phyloP scores from a whole-genome alignment of 306 rosid genomes.

The Trifolium pratense region DNA sequence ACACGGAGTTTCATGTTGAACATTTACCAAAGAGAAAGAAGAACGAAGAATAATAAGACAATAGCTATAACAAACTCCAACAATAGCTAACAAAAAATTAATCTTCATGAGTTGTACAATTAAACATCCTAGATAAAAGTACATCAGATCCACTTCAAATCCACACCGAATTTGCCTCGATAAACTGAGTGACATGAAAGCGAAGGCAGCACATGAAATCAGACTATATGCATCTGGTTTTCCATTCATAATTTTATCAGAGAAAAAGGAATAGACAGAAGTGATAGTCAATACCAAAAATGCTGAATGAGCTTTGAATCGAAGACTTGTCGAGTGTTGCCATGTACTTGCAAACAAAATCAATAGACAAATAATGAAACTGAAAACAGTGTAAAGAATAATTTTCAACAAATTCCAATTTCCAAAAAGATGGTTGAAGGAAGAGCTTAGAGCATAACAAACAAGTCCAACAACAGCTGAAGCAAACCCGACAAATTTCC shows the following conservation, averaged over 20 bases:
- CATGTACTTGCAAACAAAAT: neutral
- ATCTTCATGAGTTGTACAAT: slow-evolving; percentile 27
- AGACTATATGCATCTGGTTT: slow-evolving; percentile 20
- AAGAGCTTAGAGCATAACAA: slow-evolving; percentile 29
- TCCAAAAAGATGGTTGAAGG: slow-evolving; percentile 28
- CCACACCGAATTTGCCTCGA: slow-evolving; percentile 20
- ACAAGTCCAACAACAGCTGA: slow-evolving; percentile 13
- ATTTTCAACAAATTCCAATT: slow-evolving; percentile 6
- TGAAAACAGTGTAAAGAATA: neutral
- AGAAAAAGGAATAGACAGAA: neutral
- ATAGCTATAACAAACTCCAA: slow-evolving; percentile 8
- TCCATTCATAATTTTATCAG: neutral
- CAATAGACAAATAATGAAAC: neutral
- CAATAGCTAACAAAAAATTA: neutral
- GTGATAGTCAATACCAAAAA: slow-evolving; percentile 15
- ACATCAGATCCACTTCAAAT: slow-evolving; percentile 16
- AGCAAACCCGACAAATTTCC: slow-evolving; percentile 7
- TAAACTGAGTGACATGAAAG: slow-evolving; percentile 26
- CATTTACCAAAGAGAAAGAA: neutral
- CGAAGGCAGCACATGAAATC: slow-evolving; percentile 10
- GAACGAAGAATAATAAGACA: slow-evolving; percentile 5
- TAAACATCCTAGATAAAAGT: slow-evolving; percentile 1
- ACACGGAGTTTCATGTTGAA: neutral
- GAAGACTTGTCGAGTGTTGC: neutral
- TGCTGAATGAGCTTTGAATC: neutral